These are phyloP conservation scores for Curvularia sp. DNA, from an alignment of 2,329 filamentous ascomycete genomes.

Conservation along the genomic window DNA sequence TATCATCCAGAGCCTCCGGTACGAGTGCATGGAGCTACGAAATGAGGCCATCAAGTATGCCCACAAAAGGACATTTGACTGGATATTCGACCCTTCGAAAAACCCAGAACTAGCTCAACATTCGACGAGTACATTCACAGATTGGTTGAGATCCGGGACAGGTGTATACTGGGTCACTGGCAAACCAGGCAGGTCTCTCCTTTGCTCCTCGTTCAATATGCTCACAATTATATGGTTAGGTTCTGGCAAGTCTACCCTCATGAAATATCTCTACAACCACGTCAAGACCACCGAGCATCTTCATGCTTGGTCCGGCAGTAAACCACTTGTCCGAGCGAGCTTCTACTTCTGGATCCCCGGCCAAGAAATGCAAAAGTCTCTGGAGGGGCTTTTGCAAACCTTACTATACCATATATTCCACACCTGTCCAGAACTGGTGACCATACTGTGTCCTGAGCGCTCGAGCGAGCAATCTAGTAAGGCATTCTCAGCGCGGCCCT, in stretches of 20 bases:
- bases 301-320: neutral
- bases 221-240: too few species aligned
- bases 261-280: slow-evolving; percentile 31
- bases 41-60: neutral
- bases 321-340: neutral
- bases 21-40: neutral
- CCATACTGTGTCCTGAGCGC: neutral
- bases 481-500: neutral
- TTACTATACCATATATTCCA: neutral
- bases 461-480: neutral
- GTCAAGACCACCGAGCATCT: neutral
- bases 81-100: too few species aligned
- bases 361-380: slow-evolving; percentile 1
- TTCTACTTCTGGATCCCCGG: slow-evolving; percentile 15
- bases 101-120: too few species aligned
- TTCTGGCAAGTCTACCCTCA: slow-evolving; percentile 58
- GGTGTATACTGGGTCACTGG: slow-evolving; percentile 50
- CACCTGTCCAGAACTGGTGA: neutral
- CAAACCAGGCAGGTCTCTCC: too few species aligned
- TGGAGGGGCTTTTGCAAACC: slow-evolving; percentile 5
- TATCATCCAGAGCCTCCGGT: neutral
- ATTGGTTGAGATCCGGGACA: slow-evolving; percentile 20
- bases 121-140: neutral
- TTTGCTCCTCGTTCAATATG: too few species aligned
- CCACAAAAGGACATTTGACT: neutral